A percentile compares a stretch with the other conserved stretches of the same genome.
Conservation (phyloP, 768 basidiomycete genomes). For the Thelephora ganbajun region DNA sequence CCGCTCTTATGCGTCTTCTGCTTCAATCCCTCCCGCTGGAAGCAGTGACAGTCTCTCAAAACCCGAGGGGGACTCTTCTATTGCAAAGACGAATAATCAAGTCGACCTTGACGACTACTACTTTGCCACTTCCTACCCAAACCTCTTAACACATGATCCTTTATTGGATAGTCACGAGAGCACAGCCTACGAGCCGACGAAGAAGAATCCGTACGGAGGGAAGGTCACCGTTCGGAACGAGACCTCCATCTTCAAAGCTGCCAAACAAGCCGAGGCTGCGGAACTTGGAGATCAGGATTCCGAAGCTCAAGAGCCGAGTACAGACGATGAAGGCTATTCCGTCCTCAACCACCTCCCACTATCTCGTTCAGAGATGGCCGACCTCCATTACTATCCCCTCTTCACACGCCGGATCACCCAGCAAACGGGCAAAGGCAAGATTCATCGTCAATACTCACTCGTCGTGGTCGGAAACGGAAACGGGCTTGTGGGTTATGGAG, state of each 20-base stretch:
- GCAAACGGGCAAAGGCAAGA: conserved; percentile 93
- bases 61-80: too few species aligned
- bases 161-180: conserved; percentile 48
- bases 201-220: conserved; percentile 40
- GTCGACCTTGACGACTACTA: background rate
- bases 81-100: background rate
- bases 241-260: conserved; percentile 43
- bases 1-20: too few species aligned
- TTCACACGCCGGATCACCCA: conserved; percentile 52
- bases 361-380: conserved; percentile 12
- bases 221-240: conserved; percentile 58
- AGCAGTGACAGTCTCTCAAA: too few species aligned
- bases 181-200: conserved; percentile 36
- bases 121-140: conserved; percentile 23
- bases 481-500: conserved; percentile 72
- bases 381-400: conserved; percentile 26
- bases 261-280: conserved; percentile 20
- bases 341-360: conserved; percentile 15
- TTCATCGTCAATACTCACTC: conserved; percentile 43
- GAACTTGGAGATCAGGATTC: conserved; percentile 14
- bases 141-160: conserved; percentile 50
- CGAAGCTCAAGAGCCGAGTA: conserved; percentile 17
- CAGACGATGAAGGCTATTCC: conserved; percentile 9
- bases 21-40: too few species aligned
- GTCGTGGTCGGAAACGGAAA: conserved; percentile 73